These are phyloP conservation scores for Termitomyces sp. DNA, from an alignment of 768 basidiomycete species.

Conservation along the genomic window DNA sequence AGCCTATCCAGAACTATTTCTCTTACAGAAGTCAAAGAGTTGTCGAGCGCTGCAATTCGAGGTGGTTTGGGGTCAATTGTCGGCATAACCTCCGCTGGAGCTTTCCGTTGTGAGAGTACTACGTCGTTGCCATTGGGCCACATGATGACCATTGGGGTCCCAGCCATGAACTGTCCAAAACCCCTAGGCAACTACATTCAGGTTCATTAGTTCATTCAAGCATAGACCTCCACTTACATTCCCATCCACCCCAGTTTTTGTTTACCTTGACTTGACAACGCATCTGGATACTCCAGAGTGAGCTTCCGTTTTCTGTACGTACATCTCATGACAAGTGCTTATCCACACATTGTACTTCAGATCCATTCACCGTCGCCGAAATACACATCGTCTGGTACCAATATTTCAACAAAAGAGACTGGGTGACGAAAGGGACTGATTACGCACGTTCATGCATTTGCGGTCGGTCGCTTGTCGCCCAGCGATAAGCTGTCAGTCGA, in stretches of 20 bases:
- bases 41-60: slow-evolving; percentile 37
- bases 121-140: slow-evolving; percentile 64
- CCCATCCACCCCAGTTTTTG: slow-evolving; percentile 52
- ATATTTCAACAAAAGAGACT: not conserved
- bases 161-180: slow-evolving; percentile 49
- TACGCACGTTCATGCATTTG: slow-evolving; percentile 17
- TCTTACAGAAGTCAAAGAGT: slow-evolving; percentile 32
- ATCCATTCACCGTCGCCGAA: slow-evolving; percentile 37
- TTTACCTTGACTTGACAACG: slow-evolving; percentile 37
- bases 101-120: slow-evolving; percentile 61
- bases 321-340: not conserved
- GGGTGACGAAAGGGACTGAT: not conserved
- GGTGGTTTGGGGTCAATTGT: slow-evolving; percentile 47
- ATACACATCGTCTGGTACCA: slow-evolving; percentile 39
- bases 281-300: slow-evolving; percentile 26
- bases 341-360: slow-evolving; percentile 35
- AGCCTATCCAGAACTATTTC: not conserved
- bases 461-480: slow-evolving; percentile 9
- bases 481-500: slow-evolving; percentile 5
- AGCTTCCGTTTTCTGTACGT: not conserved
- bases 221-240: slow-evolving; percentile 32
- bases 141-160: slow-evolving; percentile 66
- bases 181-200: slow-evolving; percentile 34
- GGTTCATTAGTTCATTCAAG: not conserved
- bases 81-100: slow-evolving; percentile 49